Evolutionary conservation across 768 basidiomycete species (phyloP), one percentile per base, ranked within the genome.

Genomic region (Panus rudis): DNA sequence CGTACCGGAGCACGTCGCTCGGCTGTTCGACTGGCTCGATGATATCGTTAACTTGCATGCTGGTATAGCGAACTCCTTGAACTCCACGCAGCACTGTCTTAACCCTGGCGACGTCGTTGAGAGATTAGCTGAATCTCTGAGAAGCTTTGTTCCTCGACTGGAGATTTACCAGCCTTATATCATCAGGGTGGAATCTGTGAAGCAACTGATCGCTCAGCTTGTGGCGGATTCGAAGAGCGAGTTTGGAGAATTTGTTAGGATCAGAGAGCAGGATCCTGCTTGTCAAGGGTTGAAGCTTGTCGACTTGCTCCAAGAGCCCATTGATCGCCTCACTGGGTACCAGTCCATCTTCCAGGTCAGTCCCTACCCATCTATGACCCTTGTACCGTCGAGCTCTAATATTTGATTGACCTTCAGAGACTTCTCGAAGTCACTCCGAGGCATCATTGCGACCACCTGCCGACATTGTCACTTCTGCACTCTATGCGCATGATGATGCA

Each of bases 121-220:
- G 40, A 61, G 70, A 14, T 60, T 92, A 22, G 79, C 85, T 6
- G 74, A 77, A 10, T 62, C 69, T 0, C 62, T 93, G 22, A 67
- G 76, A 5, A 58, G 64, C 1, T 84, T 84, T 56, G 72, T 92
- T 12, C 65, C 75, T 2, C 72, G 70, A 34, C 63, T 92, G 24
- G 87, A 93, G 59, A 75, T 88, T 7, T 89, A 96, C 52, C 89
- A 92, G 59, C 84, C 89, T 16, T 94, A 92, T 61, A 64, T 94
- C 4, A 81, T 86, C 14, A 70, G 78, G 35, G 71, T 92, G 26
- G 81, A 81, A 34, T 69, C 70, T 26, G 76, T 83, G 0, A 76
- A 87, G 31, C 72, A 75, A 37, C 55, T 62, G 16, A 63, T 82
- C 49, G 24, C 22, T 1, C 40, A 52, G 7, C 34, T 33, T 12